These are phyloP conservation scores for Podospora anserina DNA, from an alignment of 495 filamentous ascomycete species.

Conservation along the genomic window DNA sequence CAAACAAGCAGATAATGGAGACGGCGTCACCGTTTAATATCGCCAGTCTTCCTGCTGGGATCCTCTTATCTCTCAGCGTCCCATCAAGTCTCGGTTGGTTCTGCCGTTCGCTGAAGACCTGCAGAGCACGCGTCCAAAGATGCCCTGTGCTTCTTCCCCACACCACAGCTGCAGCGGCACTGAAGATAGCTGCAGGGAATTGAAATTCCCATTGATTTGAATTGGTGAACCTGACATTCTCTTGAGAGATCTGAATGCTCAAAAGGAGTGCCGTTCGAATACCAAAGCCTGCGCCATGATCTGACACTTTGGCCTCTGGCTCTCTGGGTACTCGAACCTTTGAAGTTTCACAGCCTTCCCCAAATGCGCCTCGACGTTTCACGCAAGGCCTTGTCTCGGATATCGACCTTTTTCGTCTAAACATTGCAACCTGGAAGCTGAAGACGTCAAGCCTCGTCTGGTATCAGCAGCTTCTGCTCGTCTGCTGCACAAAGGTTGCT, in stretches of 20 bases:
- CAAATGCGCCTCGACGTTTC: slow-evolving; percentile 7
- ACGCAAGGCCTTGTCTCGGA: slow-evolving; percentile 11
- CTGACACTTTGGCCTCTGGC: neutral
- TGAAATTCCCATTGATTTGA: too few species aligned
- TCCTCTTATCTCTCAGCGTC: neutral
- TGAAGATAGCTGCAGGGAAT: too few species aligned
- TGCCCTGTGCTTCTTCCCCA: neutral
- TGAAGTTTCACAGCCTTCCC: slow-evolving; percentile 2
- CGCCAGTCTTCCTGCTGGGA: neutral
- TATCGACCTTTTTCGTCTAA: slow-evolving; percentile 6
- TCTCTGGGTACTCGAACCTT: neutral
- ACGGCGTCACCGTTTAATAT: neutral
- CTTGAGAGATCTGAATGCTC: too few species aligned
- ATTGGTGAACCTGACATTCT: too few species aligned
- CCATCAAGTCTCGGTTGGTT: neutral
- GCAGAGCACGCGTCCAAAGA: neutral
- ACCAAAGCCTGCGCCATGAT: neutral
- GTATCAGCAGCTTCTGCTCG: neutral
- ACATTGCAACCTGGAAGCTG: neutral
- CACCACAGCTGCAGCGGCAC: neutral
- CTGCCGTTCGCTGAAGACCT: neutral
- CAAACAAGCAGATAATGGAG: neutral
- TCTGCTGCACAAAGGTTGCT: neutral
- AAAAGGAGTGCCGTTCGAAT: neutral
- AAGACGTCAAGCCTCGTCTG: neutral